These are phyloP conservation scores for Fistulifera pelliculosa DNA, from an alignment of 108 stramenopile species.

Conservation along the genomic window DNA sequence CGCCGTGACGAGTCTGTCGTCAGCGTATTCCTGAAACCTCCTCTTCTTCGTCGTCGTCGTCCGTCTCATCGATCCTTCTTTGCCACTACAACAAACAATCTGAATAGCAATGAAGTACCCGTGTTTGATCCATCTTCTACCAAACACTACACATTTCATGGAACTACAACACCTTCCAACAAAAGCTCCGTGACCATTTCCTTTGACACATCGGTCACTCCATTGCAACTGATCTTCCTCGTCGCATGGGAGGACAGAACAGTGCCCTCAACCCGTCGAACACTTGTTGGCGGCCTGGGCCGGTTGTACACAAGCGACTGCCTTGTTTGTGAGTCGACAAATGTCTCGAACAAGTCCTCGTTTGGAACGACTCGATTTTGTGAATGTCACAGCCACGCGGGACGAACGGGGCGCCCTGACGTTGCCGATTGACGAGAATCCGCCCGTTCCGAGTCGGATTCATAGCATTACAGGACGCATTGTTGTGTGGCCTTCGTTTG, in stretches of 20 bases:
- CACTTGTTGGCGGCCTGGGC: conserved; percentile 53
- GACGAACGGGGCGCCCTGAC: conserved; percentile 65
- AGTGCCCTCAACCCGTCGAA: conserved; percentile 75
- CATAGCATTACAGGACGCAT: conserved; percentile 33
- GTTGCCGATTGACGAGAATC: conserved; percentile 37
- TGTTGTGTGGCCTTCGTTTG: conserved; percentile 24
- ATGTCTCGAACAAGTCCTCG: conserved; percentile 31
- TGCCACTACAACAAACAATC: no score
- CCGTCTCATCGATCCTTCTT: no score
- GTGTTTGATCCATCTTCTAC: no score
- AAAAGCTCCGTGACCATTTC: conserved; percentile 25
- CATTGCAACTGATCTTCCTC: conserved; percentile 67
- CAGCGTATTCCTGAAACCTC: no score
- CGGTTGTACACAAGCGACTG: conserved; percentile 79
- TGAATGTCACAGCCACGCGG: conserved; percentile 32
- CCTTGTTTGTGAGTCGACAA: conserved; percentile 61
- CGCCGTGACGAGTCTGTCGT: no score
- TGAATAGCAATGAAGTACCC: no score
- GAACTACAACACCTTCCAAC: neutral
- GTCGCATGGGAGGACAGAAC: conserved; percentile 61
- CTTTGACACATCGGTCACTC: conserved; percentile 51
- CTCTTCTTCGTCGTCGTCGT: no score
- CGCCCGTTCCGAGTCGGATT: conserved; percentile 16
- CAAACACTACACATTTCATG: no score
- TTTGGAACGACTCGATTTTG: conserved; percentile 50